Percentiles rank a stretch among this genome's conserved stretches.
Evolutionary conservation across 1,139 yeast genomes (phyloP).

Genomic region (Pichia sp.): DNA sequence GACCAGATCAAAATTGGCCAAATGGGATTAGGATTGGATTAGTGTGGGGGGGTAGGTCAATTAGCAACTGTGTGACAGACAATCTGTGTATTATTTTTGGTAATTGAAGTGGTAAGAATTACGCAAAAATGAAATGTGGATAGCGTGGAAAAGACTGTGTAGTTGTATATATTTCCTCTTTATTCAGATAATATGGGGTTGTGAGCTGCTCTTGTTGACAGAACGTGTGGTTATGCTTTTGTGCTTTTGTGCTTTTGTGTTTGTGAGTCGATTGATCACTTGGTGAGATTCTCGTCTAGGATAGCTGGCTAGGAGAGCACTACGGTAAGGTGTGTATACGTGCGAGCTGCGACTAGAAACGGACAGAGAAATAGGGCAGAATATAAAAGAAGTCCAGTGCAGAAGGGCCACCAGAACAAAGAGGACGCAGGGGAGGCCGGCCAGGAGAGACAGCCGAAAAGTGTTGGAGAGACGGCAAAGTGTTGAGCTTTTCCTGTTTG

Average conservation of each 20-base stretch:
- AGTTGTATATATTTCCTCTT: neutral
- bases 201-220: no score
- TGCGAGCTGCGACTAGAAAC: no score
- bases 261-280: neutral
- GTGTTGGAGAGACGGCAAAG: neutral
- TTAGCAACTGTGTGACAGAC: neutral
- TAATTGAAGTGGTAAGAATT: neutral
- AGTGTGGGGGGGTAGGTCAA: no score
- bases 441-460: neutral
- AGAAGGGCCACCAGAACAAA: neutral
- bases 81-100: neutral
- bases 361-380: neutral
- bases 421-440: neutral
- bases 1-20: neutral
- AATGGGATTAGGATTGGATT: neutral
- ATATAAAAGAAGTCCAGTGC: neutral
- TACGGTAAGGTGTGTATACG: neutral
- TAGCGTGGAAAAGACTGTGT: neutral
- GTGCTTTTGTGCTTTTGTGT: no score
- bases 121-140: neutral
- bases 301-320: neutral
- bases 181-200: no score
- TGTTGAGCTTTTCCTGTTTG: neutral
- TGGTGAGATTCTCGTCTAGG: neutral
- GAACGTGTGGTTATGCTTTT: no score